These are phyloP conservation scores for Cochlearia excelsa DNA, from an alignment of 345 rosid species.

Conservation along the genomic window DNA sequence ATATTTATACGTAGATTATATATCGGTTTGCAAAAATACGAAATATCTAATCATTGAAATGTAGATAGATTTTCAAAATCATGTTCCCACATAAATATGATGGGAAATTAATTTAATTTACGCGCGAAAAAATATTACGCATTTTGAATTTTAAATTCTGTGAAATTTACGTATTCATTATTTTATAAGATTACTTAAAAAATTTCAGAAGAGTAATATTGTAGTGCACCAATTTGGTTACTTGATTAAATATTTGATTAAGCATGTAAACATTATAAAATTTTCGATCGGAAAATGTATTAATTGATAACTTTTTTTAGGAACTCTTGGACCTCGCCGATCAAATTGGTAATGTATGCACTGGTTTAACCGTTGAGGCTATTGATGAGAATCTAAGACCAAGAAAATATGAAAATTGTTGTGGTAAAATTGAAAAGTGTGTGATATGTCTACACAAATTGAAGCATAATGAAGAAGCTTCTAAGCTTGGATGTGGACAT, in stretches of 20 bases:
- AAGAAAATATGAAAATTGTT: constrained; percentile 12
- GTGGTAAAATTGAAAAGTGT: neutral
- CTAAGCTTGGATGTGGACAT: constrained; percentile 29
- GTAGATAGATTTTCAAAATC: too few relatives aligned
- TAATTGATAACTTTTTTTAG: neutral
- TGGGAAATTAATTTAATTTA: too few relatives aligned
- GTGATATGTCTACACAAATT: constrained; percentile 7
- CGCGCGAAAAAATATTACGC: too few relatives aligned
- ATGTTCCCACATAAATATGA: too few relatives aligned
- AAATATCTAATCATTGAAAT: too few relatives aligned
- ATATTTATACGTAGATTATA: too few relatives aligned
- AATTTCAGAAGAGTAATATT: too few relatives aligned
- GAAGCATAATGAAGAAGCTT: constrained; percentile 7
- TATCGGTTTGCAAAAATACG: too few relatives aligned
- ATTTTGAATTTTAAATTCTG: too few relatives aligned
- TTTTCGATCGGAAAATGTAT: neutral
- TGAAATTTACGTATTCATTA: too few relatives aligned
- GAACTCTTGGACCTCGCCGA: neutral
- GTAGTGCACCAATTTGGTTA: too few relatives aligned
- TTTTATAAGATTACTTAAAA: too few relatives aligned
- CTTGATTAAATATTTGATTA: neutral
- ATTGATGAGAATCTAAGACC: neutral
- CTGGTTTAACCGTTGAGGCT: neutral
- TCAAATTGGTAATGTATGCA: neutral
- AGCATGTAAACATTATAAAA: neutral